Evolutionary conservation across 1,139 yeast genomes (phyloP), one percentile per base, ranked within the genome.

Genomic region (Wickerhamiella infanticola): DNA sequence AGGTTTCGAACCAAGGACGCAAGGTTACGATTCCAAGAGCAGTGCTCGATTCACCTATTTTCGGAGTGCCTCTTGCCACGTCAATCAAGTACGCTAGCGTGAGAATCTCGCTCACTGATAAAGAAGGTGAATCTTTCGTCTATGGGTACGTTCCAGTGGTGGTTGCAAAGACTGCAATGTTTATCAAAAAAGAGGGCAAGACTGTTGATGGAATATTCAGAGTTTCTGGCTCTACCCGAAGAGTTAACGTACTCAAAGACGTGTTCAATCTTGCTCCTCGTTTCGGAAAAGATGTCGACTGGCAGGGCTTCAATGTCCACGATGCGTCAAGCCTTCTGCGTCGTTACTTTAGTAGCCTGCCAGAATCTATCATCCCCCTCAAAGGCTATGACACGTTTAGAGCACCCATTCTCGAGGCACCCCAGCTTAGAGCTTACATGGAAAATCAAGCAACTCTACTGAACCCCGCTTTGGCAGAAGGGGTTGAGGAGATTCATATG

Each of bases 261-360:
- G 71, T 81, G 6, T 90, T 90, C 66, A 84, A 88, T 50, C 67
- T 81, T 3, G 86, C 95, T 1, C 97, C 97, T 0, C 78, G 77
- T 50, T 93, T 79, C 60, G 99, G 98, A 25, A 76, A 85, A 49
- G 82, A 81, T 54, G 71, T 88, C 41, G 75, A 73, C 51, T 90
- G 98, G 98, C 85, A 82, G 46, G 93, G 94, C 0, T 90, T 78
- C 63, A 85, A 86, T 3, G 97, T 90, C n/a, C 98, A 93, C 64
- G 98, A 93, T 63, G 96, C 96, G 1, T 95, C 97, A 2, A 83
- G 94, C 29, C 71, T 90, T 35, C 72, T 90, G 49, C 72, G 97
- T 58, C 70, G 98, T 49, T 90, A 75, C 60, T 71, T 93, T 51
- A 85, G 88, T 60, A 81, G 88, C 40, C 71, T 90, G 48, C 94